These are phyloP conservation scores for Athelia psychrophila DNA, from an alignment of 1,284 basidiomycete species.

Conservation along the genomic window DNA sequence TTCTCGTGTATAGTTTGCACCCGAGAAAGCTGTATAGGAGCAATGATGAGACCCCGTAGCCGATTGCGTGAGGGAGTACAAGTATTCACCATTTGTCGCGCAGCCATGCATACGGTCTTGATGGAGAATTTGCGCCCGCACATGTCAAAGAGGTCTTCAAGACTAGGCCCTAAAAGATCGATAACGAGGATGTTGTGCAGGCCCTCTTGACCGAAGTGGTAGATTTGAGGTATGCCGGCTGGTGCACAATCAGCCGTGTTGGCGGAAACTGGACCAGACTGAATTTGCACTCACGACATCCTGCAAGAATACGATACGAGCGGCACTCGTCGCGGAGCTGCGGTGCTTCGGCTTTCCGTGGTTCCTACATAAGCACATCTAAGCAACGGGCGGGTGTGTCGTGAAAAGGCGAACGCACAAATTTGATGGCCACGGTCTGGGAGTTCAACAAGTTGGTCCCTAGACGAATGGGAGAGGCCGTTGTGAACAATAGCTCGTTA, in stretches of 20 bases:
- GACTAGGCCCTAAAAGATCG: slow-evolving; percentile 88
- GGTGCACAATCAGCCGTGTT: slow-evolving; percentile 11
- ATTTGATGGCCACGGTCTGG: slow-evolving; percentile 97
- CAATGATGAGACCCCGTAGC: not conserved
- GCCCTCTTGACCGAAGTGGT: slow-evolving; percentile 98
- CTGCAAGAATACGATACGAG: slow-evolving; percentile 92
- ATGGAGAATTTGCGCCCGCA: slow-evolving; percentile 92
- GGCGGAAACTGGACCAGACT: slow-evolving; percentile 3
- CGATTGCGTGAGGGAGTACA: not conserved
- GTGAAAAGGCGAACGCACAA: slow-evolving; percentile 57
- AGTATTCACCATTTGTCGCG: slow-evolving; percentile 86
- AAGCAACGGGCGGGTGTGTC: slow-evolving; percentile 4
- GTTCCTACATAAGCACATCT: slow-evolving; percentile 59
- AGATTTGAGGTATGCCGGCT: slow-evolving; percentile 94
- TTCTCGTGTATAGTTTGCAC: slow-evolving; percentile 97
- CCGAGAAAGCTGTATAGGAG: slow-evolving; percentile 65
- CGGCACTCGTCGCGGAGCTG: slow-evolving; percentile 96
- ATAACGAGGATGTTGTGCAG: slow-evolving; percentile 97
- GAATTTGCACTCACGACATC: slow-evolving; percentile 70
- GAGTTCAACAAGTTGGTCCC: slow-evolving; percentile 94
- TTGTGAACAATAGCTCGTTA: slow-evolving; percentile 4
- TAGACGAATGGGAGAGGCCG: slow-evolving; percentile 29
- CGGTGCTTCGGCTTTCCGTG: slow-evolving; percentile 93
- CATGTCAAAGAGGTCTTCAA: slow-evolving; percentile 97
- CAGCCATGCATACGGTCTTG: slow-evolving; percentile 97